A percentile compares a stretch with the other conserved stretches of the same genome.
Evolutionary conservation across 176 grass and related monocot genomes (phyloP).

Genomic region (Pharus latifolius): DNA sequence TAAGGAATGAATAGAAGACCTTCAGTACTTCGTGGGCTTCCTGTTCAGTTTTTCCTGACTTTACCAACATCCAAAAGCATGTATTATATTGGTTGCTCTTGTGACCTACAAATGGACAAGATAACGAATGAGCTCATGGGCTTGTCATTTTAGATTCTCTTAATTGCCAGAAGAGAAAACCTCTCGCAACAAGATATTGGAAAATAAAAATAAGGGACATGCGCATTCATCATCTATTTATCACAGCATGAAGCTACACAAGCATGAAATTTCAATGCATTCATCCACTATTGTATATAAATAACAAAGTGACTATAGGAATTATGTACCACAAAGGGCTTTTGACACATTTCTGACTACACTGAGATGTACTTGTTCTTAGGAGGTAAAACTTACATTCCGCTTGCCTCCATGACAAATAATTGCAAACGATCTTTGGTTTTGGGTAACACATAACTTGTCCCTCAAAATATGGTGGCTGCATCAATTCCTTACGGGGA

Average conservation of each 20-base stretch:
- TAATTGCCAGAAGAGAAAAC: neutral
- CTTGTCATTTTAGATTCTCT: neutral
- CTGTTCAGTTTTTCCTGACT: constrained; percentile 61
- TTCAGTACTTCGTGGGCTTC: constrained; percentile 63
- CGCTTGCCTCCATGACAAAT: constrained; percentile 70
- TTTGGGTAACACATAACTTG: constrained; percentile 58
- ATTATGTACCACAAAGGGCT: neutral
- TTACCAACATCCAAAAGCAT: constrained; percentile 87
- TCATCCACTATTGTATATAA: neutral
- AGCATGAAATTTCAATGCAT: neutral
- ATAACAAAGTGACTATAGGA: neutral
- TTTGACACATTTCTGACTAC: neutral
- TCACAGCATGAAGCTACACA: neutral
- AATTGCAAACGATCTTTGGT: constrained; percentile 47
- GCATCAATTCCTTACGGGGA: constrained; percentile 41
- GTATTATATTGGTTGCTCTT: constrained; percentile 74
- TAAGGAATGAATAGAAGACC: constrained; percentile 39
- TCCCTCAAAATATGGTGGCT: constrained; percentile 49
- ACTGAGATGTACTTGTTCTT: neutral
- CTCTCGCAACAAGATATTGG: neutral
- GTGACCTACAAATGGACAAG: constrained; percentile 45
- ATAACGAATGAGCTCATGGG: neutral
- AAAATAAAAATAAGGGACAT: neutral
- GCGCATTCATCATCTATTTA: neutral
- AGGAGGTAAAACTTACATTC: constrained; percentile 51